A percentile compares a stretch with the other conserved stretches of the same genome.
Conservation (phyloP, 176 grass and related monocot genomes). For the Rhipidocladum racemiflorum region DNA sequence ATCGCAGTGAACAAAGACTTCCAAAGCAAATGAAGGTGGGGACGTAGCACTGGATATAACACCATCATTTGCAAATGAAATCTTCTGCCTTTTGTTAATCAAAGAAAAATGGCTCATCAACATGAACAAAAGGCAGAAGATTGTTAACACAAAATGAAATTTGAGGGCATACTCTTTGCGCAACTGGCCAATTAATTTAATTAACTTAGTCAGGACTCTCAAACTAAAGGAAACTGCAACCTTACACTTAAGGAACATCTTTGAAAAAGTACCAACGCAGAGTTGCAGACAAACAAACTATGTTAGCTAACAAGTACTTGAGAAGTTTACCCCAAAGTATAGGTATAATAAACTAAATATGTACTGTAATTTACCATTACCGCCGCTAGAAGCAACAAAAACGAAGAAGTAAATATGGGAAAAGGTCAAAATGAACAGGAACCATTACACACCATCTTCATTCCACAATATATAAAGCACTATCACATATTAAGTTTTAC, state of each 20-base stretch:
- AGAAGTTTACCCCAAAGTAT: background rate
- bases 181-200: background rate
- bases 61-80: no score
- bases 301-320: background rate
- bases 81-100: no score
- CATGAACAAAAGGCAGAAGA: background rate
- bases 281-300: background rate
- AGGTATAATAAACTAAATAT: background rate
- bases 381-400: background rate
- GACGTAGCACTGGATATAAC: constrained; percentile 69
- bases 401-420: background rate
- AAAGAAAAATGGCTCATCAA: constrained; percentile 13
- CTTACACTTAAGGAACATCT: background rate
- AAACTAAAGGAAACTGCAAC: constrained; percentile 22
- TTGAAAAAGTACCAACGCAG: background rate
- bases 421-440: background rate
- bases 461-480: background rate
- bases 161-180: background rate
- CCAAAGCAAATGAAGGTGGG: constrained; percentile 94
- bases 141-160: constrained; percentile 15
- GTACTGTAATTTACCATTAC: background rate
- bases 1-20: constrained; percentile 93
- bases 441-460: background rate
- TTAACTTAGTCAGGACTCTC: background rate
- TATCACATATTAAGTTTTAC: background rate